phyloP scores from a whole-genome alignment of 2,329 filamentous ascomycete genomes.

The Pseudomassariella vexata region DNA sequence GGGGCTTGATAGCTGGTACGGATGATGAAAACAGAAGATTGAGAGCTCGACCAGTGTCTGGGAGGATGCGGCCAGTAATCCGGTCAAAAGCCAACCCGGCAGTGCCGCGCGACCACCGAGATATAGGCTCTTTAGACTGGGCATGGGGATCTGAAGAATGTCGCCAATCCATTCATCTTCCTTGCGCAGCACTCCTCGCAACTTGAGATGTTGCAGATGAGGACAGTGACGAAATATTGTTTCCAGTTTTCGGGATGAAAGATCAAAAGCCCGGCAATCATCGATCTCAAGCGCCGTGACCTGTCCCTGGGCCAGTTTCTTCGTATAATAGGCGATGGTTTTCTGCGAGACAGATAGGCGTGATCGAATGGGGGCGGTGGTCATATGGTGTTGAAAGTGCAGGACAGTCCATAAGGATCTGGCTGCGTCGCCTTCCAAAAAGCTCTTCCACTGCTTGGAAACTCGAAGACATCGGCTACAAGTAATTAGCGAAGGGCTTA shows the following conservation, averaged over 20 bases:
- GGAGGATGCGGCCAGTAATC: neutral
- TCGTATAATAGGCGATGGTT: neutral
- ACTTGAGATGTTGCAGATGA: neutral
- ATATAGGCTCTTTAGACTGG: neutral
- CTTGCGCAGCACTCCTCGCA: neutral
- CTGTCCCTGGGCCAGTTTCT: constrained; percentile 2
- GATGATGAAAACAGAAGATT: neutral
- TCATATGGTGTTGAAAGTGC: neutral
- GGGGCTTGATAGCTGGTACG: neutral
- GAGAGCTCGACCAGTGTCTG: constrained; percentile 1
- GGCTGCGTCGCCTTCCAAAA: constrained; percentile 2
- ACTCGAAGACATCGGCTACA: constrained; percentile 1
- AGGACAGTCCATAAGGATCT: constrained; percentile 1
- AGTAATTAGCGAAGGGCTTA: neutral
- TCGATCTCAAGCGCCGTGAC: neutral
- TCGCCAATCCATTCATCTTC: too few species aligned
- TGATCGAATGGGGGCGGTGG: neutral
- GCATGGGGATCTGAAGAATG: neutral
- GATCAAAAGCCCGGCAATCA: neutral
- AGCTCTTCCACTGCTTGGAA: constrained; percentile 3
- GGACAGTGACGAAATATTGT: neutral
- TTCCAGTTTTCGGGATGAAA: neutral
- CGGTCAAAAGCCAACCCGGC: neutral
- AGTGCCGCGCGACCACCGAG: neutral
- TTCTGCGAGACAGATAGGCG: neutral